Conservation (phyloP, 192 early-diverging fungal genomes). For the Allomyces macrogynus region DNA sequence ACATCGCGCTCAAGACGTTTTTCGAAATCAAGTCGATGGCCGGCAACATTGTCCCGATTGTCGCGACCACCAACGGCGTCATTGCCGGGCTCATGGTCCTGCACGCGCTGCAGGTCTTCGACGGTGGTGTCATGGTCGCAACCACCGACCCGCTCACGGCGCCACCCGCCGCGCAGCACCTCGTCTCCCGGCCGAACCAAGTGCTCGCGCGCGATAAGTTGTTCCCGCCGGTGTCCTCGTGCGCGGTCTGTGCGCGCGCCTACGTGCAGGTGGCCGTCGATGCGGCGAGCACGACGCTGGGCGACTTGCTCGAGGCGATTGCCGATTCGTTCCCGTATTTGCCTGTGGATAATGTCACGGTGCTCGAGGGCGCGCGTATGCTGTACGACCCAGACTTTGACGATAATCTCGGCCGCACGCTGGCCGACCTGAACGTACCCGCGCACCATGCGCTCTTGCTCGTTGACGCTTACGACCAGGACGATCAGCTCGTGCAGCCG, state of each 20-base stretch:
- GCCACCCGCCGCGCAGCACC: constrained; percentile 30
- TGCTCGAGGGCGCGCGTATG: constrained; percentile 50
- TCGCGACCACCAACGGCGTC: constrained; percentile 95
- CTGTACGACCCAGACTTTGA: constrained; percentile 81
- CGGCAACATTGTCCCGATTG: constrained; percentile 94
- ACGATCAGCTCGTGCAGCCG: not conserved
- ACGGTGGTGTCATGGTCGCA: not conserved
- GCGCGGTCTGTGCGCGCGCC: not conserved
- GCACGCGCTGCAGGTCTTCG: constrained; percentile 56
- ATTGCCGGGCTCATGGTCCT: constrained; percentile 85
- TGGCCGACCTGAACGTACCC: constrained; percentile 35
- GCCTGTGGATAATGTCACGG: constrained; percentile 39
- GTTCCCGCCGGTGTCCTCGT: not conserved
- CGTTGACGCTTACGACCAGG: constrained; percentile 31
- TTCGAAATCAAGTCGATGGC: constrained; percentile 95
- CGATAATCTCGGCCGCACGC: constrained; percentile 40
- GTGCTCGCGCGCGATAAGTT: not conserved
- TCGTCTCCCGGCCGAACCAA: not conserved
- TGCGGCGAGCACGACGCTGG: not conserved
- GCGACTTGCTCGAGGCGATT: not conserved
- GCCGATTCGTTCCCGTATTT: not conserved
- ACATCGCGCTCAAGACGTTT: constrained; percentile 51
- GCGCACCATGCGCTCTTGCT: constrained; percentile 31
- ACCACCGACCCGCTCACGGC: constrained; percentile 19
- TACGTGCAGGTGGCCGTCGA: not conserved